These are phyloP conservation scores for Hippophae rhamnoides DNA, from an alignment of 306 rosid genomes.

Conservation along the genomic window DNA sequence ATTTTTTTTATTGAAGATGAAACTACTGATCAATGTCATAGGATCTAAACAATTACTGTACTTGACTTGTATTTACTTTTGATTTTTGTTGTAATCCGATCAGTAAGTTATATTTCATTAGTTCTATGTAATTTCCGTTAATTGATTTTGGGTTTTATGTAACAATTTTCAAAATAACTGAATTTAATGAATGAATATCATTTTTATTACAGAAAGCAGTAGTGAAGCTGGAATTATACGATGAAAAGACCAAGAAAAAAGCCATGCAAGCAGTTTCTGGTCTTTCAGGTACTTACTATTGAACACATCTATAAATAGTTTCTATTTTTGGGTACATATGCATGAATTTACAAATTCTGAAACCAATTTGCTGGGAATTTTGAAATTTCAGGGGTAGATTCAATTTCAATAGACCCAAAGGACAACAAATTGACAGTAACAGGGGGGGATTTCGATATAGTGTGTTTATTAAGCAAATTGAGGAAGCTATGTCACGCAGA, in stretches of 20 bases:
- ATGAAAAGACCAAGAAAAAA: slow-evolving; percentile 39
- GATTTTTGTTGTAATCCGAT: not conserved
- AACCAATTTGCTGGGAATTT: not conserved
- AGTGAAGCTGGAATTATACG: slow-evolving; percentile 36
- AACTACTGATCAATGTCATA: no score
- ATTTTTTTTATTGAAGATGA: no score
- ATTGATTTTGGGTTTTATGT: not conserved
- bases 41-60: no score
- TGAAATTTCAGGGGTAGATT: slow-evolving; percentile 49
- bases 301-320: not conserved
- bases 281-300: slow-evolving; percentile 34
- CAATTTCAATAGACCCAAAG: slow-evolving; percentile 58
- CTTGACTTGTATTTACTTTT: no score
- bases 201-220: slow-evolving; percentile 51
- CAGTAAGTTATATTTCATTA: not conserved
- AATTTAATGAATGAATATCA: not conserved
- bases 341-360: no score
- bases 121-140: not conserved
- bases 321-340: no score
- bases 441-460: slow-evolving; percentile 71
- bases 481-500: slow-evolving; percentile 47
- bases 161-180: not conserved
- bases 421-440: slow-evolving; percentile 54
- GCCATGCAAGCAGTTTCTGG: slow-evolving; percentile 66
- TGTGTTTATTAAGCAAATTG: slow-evolving; percentile 36